Evolutionary conservation across 768 basidiomycete species (phyloP).

Genomic region (Megacollybia marginata): DNA sequence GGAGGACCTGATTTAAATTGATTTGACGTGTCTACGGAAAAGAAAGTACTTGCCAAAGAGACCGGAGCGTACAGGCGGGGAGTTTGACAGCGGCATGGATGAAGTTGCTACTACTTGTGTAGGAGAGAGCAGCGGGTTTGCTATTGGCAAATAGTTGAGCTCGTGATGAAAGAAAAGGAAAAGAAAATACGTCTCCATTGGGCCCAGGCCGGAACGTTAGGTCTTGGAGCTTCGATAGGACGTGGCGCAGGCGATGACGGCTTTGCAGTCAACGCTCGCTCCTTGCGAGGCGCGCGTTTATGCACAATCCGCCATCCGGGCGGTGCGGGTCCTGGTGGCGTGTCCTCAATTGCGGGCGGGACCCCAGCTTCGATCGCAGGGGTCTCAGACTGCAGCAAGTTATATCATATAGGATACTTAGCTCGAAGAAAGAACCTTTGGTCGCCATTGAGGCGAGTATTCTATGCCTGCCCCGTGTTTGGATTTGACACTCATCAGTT

Average conservation of each 20-base stretch:
- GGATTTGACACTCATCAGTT: conserved; percentile 75
- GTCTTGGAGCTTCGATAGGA: conserved; percentile 39
- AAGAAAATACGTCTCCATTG: conserved; percentile 68
- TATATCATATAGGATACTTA: background rate
- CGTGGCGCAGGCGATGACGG: conserved; percentile 30
- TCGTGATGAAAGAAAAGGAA: background rate
- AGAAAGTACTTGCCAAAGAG: conserved; percentile 50
- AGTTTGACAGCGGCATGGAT: conserved; percentile 26
- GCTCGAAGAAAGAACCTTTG: conserved; percentile 31
- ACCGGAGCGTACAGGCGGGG: conserved; percentile 49
- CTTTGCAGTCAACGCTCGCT: conserved; percentile 33
- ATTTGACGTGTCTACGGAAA: background rate
- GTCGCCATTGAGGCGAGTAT: conserved; percentile 69
- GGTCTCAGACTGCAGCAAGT: no score
- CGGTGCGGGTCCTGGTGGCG: conserved; percentile 40
- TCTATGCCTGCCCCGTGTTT: conserved; percentile 79
- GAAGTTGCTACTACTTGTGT: conserved; percentile 28
- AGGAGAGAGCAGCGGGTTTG: conserved; percentile 58
- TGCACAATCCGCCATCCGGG: conserved; percentile 73
- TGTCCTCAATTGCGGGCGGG: conserved; percentile 40
- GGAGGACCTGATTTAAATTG: conserved; percentile 28
- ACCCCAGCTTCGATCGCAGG: conserved; percentile 20
- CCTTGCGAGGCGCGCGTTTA: conserved; percentile 52
- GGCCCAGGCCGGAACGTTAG: conserved; percentile 69
- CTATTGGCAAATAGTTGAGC: conserved; percentile 23